Evolutionary conservation across 768 basidiomycete species (phyloP), one percentile per base, ranked within the genome.

Genomic region (Lactarius pseudohatsudake): DNA sequence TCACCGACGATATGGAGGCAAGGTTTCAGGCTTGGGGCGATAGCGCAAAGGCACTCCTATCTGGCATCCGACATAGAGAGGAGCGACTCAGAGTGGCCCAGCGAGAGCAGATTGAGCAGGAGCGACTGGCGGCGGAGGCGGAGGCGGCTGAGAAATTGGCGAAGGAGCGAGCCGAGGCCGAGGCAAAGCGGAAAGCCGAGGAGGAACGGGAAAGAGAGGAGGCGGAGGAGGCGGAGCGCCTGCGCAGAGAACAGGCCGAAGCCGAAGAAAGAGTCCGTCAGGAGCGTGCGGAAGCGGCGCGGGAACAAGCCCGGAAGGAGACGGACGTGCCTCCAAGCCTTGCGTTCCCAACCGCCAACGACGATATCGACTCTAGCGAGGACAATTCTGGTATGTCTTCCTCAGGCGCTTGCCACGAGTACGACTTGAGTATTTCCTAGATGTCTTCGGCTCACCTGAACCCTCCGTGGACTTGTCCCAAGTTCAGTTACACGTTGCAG

Each of bases 401-500:
- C 8, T 56, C 55, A 30, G 26, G n/a, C 20, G 26, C 11, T 18
- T 16, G 15, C 16, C 18, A 55, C 9, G 30, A 22, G 16, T 36
- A 16, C 26, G 34, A 32, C 28, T 67, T 45, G 68, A 56, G 1
- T 22, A 16, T 40, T 28, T 50, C 2, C 9, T 28, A 70, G 69
- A 59, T 38, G 30, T 54, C 32, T 68, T 69, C 43, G 41, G 56
- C 26, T 56, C 67, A 15, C 55, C 58, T 32, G 64, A 66, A 13
- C 22, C 28, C n/a, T 47, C 62, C 22, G 41, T 26, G 60, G 81
- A 81, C 70, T 76, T 80, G 67, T 69, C 74, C 50, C 80, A 83
- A 62, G 73, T 88, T 10, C 81, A 85, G 70, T 74, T 77, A 30
- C 81, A 77, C 36, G 82, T 92, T 53, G 73, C 84, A 57, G 75